Percentiles rank a stretch among this genome's conserved stretches.
Evolutionary conservation across 371 early-diverging fungal genomes (phyloP).

Genomic region (Mucor racemosus): DNA sequence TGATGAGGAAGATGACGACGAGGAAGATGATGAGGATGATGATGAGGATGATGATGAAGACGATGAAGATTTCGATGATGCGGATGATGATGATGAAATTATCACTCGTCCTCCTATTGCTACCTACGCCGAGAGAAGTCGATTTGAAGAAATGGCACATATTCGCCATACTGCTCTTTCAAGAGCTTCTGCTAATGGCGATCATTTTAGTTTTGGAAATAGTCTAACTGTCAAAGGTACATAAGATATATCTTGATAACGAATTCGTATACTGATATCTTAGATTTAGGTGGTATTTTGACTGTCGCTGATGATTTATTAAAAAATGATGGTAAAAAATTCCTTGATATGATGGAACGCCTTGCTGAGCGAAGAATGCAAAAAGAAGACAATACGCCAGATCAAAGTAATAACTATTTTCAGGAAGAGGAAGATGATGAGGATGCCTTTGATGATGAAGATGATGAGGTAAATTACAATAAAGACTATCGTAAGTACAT

Average conservation of each 20-base stretch:
- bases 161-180: slow-evolving; percentile 28
- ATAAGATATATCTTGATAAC: slow-evolving; percentile 34
- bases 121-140: slow-evolving; percentile 25
- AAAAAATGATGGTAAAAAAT: slow-evolving; percentile 90
- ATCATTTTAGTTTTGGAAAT: slow-evolving; percentile 67
- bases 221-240: slow-evolving; percentile 73
- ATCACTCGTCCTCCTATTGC: slow-evolving; percentile 24
- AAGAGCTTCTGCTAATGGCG: slow-evolving; percentile 19
- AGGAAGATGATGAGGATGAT: slow-evolving; percentile 57
- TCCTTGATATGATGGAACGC: slow-evolving; percentile 94
- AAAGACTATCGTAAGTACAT: not conserved
- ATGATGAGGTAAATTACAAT: slow-evolving; percentile 27
- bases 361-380: slow-evolving; percentile 87
- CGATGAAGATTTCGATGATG: slow-evolving; percentile 16
- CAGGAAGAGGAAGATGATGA: slow-evolving; percentile 62
- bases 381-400: slow-evolving; percentile 67
- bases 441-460: slow-evolving; percentile 66
- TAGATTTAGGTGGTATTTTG: slow-evolving; percentile 69
- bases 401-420: slow-evolving; percentile 30
- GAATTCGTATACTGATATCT: not conserved
- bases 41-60: slow-evolving; percentile 56
- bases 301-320: slow-evolving; percentile 92
- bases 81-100: slow-evolving; percentile 22
- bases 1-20: slow-evolving; percentile 54
- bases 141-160: slow-evolving; percentile 35